phyloP scores from a whole-genome alignment of 176 grass and related monocot genomes.

The Zea mays region DNA sequence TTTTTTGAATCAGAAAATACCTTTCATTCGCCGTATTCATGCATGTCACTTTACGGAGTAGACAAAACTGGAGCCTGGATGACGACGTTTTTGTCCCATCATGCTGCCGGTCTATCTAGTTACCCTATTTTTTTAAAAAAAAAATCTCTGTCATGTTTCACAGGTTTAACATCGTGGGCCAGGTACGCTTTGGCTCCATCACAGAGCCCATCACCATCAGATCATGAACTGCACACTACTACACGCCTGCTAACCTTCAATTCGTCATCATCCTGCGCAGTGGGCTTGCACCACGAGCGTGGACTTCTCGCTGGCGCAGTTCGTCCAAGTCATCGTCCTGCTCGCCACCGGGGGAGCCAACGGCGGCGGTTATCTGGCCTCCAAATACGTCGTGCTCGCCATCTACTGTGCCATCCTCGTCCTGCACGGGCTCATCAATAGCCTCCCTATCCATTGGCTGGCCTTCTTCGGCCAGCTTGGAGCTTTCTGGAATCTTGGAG shows the following conservation, averaged over 20 bases:
- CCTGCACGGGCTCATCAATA: constrained; percentile 53
- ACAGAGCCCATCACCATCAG: neutral
- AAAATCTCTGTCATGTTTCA: neutral
- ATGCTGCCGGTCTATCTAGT: neutral
- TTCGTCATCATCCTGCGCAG: neutral
- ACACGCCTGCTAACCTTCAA: neutral
- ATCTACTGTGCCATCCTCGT: constrained; percentile 45
- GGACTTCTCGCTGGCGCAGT: constrained; percentile 53
- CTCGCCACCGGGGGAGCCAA: constrained; percentile 52
- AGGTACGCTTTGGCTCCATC: constrained; percentile 27
- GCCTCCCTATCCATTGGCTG: constrained; percentile 45
- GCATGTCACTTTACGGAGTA: neutral
- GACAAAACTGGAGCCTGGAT: too few relatives aligned
- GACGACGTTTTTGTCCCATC: neutral
- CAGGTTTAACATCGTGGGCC: constrained; percentile 67
- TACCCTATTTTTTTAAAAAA: too few relatives aligned
- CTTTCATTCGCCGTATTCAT: neutral
- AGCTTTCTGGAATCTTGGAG: constrained; percentile 47
- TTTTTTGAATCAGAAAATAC: neutral
- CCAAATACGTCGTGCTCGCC: constrained; percentile 50
- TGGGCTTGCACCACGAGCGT: constrained; percentile 50
- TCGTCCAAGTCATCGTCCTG: constrained; percentile 56
- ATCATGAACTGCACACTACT: neutral
- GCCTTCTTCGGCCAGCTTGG: constrained; percentile 45
- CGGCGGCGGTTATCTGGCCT: constrained; percentile 55